phyloP scores from a whole-genome alignment of 1,284 basidiomycete species.

The Cutaneotrichosporon cyanovorans region DNA sequence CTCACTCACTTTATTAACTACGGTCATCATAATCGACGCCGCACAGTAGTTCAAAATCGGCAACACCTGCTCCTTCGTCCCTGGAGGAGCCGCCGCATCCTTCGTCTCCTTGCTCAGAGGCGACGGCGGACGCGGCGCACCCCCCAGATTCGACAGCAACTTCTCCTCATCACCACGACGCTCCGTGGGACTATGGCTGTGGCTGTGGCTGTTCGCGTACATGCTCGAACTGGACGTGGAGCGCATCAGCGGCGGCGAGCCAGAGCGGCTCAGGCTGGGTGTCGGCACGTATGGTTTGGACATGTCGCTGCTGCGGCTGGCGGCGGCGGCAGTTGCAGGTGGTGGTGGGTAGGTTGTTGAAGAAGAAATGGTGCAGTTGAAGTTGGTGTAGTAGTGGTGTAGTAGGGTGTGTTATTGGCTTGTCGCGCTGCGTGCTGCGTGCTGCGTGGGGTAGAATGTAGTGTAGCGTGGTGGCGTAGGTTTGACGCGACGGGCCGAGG shows the following conservation, averaged over 20 bases:
- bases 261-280: conserved; percentile 30
- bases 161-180: conserved; percentile 21
- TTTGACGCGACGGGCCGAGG: too few relatives aligned
- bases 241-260: conserved; percentile 25
- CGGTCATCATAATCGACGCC: conserved; percentile 94
- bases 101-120: conserved; percentile 6
- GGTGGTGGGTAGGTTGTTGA: too few relatives aligned
- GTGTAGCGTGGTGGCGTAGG: too few relatives aligned
- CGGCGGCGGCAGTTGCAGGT: too few relatives aligned
- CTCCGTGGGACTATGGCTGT: too few relatives aligned
- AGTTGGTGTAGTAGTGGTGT: too few relatives aligned
- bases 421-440: too few relatives aligned
- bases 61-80: conserved; percentile 47
- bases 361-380: too few relatives aligned
- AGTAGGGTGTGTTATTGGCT: too few relatives aligned
- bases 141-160: conserved; percentile 25
- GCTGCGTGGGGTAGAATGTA: too few relatives aligned
- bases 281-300: conserved; percentile 38
- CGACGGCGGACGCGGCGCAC: conserved; percentile 13
- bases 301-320: conserved; percentile 16
- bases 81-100: conserved; percentile 22
- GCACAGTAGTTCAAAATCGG: conserved; percentile 85
- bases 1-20: conserved; percentile 81
- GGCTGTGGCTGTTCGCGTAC: conserved; percentile 12
- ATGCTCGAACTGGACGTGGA: conserved; percentile 20